Evolutionary conservation across 2,329 filamentous ascomycete genomes (phyloP).

Genomic region (Exophiala sp.): DNA sequence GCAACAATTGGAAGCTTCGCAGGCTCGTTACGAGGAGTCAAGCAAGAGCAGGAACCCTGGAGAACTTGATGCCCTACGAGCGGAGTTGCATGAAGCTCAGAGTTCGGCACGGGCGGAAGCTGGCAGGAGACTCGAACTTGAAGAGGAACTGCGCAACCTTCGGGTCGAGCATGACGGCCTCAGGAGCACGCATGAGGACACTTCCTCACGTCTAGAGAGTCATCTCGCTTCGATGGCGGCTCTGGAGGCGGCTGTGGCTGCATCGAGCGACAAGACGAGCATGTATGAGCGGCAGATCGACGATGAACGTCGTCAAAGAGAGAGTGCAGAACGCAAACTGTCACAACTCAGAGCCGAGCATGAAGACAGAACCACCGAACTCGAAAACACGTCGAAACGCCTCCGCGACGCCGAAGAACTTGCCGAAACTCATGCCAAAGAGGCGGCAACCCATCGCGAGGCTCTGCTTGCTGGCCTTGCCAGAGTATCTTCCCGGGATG

Average conservation of each 20-base stretch:
- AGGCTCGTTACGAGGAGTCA: constrained; percentile 77
- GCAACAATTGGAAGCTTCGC: constrained; percentile 76
- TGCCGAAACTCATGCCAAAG: constrained; percentile 78
- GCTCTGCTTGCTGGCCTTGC: constrained; percentile 80
- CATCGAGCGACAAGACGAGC: constrained; percentile 72
- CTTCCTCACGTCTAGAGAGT: constrained; percentile 63
- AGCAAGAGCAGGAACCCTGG: constrained; percentile 79
- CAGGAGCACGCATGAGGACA: constrained; percentile 64
- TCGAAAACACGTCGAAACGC: constrained; percentile 69
- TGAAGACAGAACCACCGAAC: constrained; percentile 72
- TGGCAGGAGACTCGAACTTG: constrained; percentile 71
- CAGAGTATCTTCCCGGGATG: constrained; percentile 56
- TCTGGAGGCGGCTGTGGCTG: constrained; percentile 71
- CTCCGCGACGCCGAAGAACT: constrained; percentile 84
- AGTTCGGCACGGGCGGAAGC: constrained; percentile 76
- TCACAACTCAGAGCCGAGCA: constrained; percentile 75
- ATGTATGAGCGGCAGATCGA: constrained; percentile 77
- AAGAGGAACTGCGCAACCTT: constrained; percentile 70
- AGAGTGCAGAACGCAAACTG: constrained; percentile 72
- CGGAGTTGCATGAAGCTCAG: constrained; percentile 77
- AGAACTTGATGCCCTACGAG: constrained; percentile 80
- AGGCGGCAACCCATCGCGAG: constrained; percentile 79
- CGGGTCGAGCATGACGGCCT: constrained; percentile 82
- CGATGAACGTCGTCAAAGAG: constrained; percentile 74
- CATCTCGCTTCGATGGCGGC: constrained; percentile 69